A percentile compares a stretch with the other conserved stretches of the same genome.
Evolutionary conservation across 257 asterid species (phyloP).

Genomic region (Osmanthus fragrans): DNA sequence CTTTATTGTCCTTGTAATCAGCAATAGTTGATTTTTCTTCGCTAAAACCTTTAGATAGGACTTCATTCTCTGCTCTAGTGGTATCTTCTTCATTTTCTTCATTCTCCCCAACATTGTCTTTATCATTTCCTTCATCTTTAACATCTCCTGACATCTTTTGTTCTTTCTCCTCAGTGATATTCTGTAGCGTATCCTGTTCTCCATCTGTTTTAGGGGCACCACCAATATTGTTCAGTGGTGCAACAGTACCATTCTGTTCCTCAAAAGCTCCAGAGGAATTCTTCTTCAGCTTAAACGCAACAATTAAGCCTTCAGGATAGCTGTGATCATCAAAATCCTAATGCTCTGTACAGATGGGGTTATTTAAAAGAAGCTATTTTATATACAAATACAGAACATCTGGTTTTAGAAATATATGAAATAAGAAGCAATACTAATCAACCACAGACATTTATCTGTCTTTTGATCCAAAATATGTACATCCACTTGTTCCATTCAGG

Average conservation of each 20-base stretch:
- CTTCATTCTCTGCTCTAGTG: slow-evolving; percentile 35
- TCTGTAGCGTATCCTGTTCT: slow-evolving; percentile 35
- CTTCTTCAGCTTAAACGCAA: slow-evolving; percentile 74
- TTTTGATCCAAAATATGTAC: too few species aligned
- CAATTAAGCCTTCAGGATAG: slow-evolving; percentile 82
- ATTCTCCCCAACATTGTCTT: slow-evolving; percentile 33
- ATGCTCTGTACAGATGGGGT: too few species aligned
- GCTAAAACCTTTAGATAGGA: slow-evolving; percentile 10
- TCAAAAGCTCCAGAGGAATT: slow-evolving; percentile 40
- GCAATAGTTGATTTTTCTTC: slow-evolving; percentile 42
- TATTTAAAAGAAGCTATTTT: too few species aligned
- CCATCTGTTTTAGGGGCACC: slow-evolving; percentile 41
- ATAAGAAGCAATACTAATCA: too few species aligned
- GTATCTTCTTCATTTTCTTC: slow-evolving; percentile 43
- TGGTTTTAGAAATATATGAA: too few species aligned
- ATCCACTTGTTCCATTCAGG: too few species aligned
- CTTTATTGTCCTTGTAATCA: slow-evolving; percentile 61
- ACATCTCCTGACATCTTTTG: slow-evolving; percentile 34
- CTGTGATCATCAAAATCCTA: slow-evolving; percentile 50
- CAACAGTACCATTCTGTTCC: slow-evolving; percentile 43
- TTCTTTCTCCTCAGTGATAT: slow-evolving; percentile 33
- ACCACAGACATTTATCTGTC: too few species aligned
- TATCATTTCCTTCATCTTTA: slow-evolving; percentile 25
- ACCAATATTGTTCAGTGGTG: slow-evolving; percentile 28
- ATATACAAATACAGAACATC: too few species aligned